Base-by-base conservation (phyloP, 2,329 filamentous ascomycete species). In the Alternaria solani region DNA sequence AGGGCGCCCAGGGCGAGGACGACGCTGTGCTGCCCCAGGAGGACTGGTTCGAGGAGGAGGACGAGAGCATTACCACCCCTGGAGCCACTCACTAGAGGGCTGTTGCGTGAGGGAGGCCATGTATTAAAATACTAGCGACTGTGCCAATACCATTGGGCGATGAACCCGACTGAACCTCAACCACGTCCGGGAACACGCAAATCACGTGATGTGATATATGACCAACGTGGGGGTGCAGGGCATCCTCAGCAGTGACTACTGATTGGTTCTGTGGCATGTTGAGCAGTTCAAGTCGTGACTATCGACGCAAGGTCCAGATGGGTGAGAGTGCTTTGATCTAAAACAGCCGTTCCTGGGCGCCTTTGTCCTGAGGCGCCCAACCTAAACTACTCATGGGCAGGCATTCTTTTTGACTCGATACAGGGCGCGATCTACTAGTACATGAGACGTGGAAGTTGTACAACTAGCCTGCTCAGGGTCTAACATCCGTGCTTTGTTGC, bases 21-120 rank as follows among this genome's bases (percentile, higher is more conserved):
- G 84, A 87, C 58, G 85, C 89, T 62, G 82, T 81, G 83, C 89
- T 83, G 48, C 83, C 82, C 34, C 85, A 88, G 77, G 84, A 89
- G 79, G 87, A 88, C 77, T 97, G 93, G 92, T 91, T 96, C 73
- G 93, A 94, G 81, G 89, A 93, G 79, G 90, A 94, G 57, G 81
- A 84, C 54, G 84, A 86, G 70, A 66, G 61, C 53, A 81, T 81
- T 61, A 81, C 83, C 69, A 70, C 80, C 49, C 76, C 81, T 60
- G 79, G 57, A 58, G 65, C 67, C 43, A 61, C 74, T 59, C 75
- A 77, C 64, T 77, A 76, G 62, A 59, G 47, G 26, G 44, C 36
- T 42, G 51, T 54, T 57, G 57, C 42, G 56, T 64, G 57, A 64
- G 53, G 44, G 62, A 59, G 49, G 55, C 62, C 53, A 56, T 77